A percentile compares a stretch with the other conserved stretches of the same genome.
phyloP scores from a whole-genome alignment of 768 basidiomycete genomes.

The Termitomyces sp. region DNA sequence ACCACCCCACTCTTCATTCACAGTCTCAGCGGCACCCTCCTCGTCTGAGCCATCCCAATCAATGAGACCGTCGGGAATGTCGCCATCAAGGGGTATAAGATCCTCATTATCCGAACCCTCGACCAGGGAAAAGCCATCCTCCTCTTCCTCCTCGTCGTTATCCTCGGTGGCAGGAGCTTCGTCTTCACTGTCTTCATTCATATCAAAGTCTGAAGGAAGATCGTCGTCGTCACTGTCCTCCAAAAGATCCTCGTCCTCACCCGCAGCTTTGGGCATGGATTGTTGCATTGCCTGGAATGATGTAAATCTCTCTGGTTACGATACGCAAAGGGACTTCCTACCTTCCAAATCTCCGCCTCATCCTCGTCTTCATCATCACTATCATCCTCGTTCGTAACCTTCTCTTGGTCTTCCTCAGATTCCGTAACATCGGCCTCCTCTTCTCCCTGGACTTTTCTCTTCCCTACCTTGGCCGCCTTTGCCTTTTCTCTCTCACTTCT shows the following conservation, averaged over 20 bases:
- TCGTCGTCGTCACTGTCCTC: constrained; percentile 28
- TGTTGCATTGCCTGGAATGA: constrained; percentile 75
- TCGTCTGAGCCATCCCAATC: constrained; percentile 54
- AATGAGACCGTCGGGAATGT: constrained; percentile 51
- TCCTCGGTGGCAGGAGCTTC: constrained; percentile 17
- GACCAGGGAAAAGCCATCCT: constrained; percentile 46
- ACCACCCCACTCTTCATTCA: constrained; percentile 54
- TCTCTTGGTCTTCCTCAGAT: constrained; percentile 41
- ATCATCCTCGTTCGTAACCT: constrained; percentile 28
- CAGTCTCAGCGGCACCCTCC: constrained; percentile 30
- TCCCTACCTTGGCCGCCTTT: constrained; percentile 33
- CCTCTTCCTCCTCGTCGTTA: constrained; percentile 36
- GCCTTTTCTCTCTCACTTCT: constrained; percentile 55
- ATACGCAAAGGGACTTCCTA: constrained; percentile 22
- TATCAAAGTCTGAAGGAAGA: constrained; percentile 22
- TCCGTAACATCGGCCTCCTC: constrained; percentile 32
- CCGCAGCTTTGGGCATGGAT: constrained; percentile 62
- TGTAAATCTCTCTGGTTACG: neutral
- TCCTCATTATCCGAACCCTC: constrained; percentile 74
- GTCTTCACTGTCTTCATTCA: constrained; percentile 25
- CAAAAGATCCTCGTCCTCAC: constrained; percentile 40
- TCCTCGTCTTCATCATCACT: constrained; percentile 40
- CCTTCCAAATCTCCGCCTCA: constrained; percentile 88
- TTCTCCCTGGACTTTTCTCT: constrained; percentile 27
- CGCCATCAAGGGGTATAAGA: constrained; percentile 51